Evolutionary conservation across 208 protist species (phyloP).

Genomic region (Jaenimonas drosophilae): DNA sequence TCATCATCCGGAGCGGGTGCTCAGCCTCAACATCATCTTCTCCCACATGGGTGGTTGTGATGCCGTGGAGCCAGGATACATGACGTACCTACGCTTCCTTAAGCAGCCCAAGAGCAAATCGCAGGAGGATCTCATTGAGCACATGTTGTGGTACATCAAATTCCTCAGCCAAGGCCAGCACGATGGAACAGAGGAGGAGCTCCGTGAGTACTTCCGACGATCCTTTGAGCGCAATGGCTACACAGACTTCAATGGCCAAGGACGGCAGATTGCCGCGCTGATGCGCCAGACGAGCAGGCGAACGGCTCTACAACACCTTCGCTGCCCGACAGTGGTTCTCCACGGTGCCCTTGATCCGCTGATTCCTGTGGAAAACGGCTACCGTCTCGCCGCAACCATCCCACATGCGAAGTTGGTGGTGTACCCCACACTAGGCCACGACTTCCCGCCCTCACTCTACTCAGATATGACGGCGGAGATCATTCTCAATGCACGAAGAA

Average conservation of each 20-base stretch:
- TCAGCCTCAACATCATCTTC: conserved; percentile 44
- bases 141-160: conserved; percentile 27
- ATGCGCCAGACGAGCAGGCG: conserved; percentile 35
- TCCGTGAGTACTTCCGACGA: conserved; percentile 13
- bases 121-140: conserved; percentile 25
- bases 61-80: conserved; percentile 18
- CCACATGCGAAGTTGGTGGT: conserved; percentile 53
- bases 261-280: conserved; percentile 48
- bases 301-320: conserved; percentile 24
- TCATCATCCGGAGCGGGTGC: conserved; percentile 34
- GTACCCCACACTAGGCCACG: conserved; percentile 52
- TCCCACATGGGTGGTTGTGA: conserved; percentile 36
- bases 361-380: conserved; percentile 53
- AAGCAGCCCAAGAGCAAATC: conserved; percentile 24
- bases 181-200: conserved; percentile 6
- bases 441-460: conserved; percentile 26
- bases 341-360: conserved; percentile 55
- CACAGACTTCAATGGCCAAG: conserved; percentile 13
- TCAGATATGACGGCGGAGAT: conserved; percentile 35
- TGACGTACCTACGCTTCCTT: conserved; percentile 26
- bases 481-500: conserved; percentile 25
- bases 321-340: conserved; percentile 38
- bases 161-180: conserved; percentile 32
- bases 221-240: conserved; percentile 21
- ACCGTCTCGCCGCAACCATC: conserved; percentile 33